Base-by-base conservation (phyloP, 768 basidiomycete species). In the Mycena filopes region DNA sequence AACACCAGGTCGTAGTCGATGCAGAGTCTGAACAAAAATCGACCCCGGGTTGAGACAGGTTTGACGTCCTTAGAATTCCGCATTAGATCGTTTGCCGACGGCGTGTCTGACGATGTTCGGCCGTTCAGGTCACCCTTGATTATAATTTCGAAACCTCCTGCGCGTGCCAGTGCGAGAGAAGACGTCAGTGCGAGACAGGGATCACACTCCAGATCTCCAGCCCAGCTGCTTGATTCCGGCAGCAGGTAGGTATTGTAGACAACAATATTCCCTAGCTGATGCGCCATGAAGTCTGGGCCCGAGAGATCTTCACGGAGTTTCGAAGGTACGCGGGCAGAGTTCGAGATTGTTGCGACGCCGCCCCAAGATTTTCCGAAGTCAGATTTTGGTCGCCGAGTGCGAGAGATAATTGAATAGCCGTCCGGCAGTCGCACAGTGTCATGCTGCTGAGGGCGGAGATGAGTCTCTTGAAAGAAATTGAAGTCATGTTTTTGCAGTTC, bases 41-140 rank as follows among this genome's bases (percentile, higher is more conserved):
- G 28, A 1, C 61, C 63, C 6, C 56, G 26, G 15, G 49, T 21
- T n/a, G 48, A 50, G 3, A 20, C 11, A 6, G 29, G 43, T 20
- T 55, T 65, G 5, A 6, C 20, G 11, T 64, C 63, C 20, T 50
- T 48, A 4, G 55, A 53, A 12, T 18, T 3, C 6, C 63, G 48
- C 2, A 18, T 16, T 8, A 49, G 55, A 18, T 64, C 55, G 18
- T 29, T 4, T 11, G 28, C 21, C 0, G 36, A 31, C 0, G 63
- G 18, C 1, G 55, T 56, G 3, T 36, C 11, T 2, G 64, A 65
- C 3, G 6, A 13, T 9, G 64, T 60, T 20, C 64, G 28, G 5
- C 18, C 64, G 16, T 65, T 65, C 20, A 55, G 15, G 43, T 65
- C 64, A 12, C 63, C 63, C 16, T 36, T 20, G 8, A 53, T 20